A percentile compares a stretch with the other conserved stretches of the same genome.
phyloP scores from a whole-genome alignment of 371 early-diverging fungal species.

The Haplosporangium sp. region DNA sequence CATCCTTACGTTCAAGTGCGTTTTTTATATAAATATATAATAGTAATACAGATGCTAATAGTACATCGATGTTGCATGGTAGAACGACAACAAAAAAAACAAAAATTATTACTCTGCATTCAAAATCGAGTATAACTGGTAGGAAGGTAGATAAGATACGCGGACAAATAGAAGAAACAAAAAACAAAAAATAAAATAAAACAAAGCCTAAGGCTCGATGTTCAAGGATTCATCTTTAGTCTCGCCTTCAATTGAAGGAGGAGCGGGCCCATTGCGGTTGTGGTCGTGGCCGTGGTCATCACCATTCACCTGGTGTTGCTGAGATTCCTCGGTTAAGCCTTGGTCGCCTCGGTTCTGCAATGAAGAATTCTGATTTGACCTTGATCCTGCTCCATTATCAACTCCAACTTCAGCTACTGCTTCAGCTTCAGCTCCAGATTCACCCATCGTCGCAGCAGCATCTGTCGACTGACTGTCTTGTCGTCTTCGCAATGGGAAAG shows the following conservation, averaged over 20 bases:
- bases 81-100: too few species aligned
- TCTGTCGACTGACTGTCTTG: conserved; percentile 1
- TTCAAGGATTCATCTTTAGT: neutral
- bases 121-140: too few species aligned
- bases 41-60: too few species aligned
- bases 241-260: neutral
- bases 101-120: too few species aligned
- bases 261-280: too few species aligned
- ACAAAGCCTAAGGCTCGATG: neutral
- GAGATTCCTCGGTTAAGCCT: neutral
- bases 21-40: too few species aligned
- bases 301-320: too few species aligned
- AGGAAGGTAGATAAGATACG: neutral
- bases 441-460: neutral
- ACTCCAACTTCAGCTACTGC: neutral
- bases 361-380: neutral
- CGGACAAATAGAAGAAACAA: neutral
- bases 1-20: too few species aligned
- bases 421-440: neutral
- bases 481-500: conserved; percentile 16
- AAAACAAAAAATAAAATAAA: neutral
- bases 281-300: too few species aligned
- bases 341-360: neutral
- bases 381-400: conserved; percentile 1
- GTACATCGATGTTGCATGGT: too few species aligned